Conservation (phyloP, 768 basidiomycete species). For the Tulasnella sp. region DNA sequence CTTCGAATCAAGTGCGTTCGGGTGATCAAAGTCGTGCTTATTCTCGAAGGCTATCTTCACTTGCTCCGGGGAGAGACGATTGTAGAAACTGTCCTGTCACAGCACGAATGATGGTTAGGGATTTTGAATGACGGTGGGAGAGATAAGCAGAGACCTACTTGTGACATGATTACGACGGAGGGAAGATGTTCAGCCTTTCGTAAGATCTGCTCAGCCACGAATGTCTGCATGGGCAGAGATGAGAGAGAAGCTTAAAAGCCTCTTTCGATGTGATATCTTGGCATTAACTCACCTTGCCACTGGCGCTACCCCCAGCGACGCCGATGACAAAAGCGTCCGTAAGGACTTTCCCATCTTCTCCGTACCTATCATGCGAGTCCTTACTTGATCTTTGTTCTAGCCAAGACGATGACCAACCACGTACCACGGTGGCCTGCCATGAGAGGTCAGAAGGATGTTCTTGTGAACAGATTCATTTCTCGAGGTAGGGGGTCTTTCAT, state of each 20-base stretch:
- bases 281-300: slow-evolving; percentile 73
- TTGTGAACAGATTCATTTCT: slow-evolving; percentile 29
- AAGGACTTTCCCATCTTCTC: slow-evolving; percentile 56
- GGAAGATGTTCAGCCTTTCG: slow-evolving; percentile 73
- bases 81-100: slow-evolving; percentile 87
- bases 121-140: background rate
- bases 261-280: too few species aligned
- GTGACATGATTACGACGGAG: slow-evolving; percentile 82
- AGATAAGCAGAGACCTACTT: slow-evolving; percentile 35
- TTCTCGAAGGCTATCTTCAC: slow-evolving; percentile 73
- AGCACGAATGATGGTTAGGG: background rate
- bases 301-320: slow-evolving; percentile 78
- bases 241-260: background rate
- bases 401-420: slow-evolving; percentile 3
- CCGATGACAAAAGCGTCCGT: slow-evolving; percentile 75
- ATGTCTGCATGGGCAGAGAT: slow-evolving; percentile 46
- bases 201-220: slow-evolving; percentile 76
- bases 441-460: slow-evolving; percentile 71
- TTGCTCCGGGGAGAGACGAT: slow-evolving; percentile 65
- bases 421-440: slow-evolving; percentile 80
- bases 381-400: background rate
- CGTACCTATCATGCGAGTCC: slow-evolving; percentile 43
- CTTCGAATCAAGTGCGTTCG: slow-evolving; percentile 84
- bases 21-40: slow-evolving; percentile 80
- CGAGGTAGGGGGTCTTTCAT: background rate